These are phyloP conservation scores for Cyclotella sp. DNA, from an alignment of 108 stramenopile genomes.

Conservation along the genomic window DNA sequence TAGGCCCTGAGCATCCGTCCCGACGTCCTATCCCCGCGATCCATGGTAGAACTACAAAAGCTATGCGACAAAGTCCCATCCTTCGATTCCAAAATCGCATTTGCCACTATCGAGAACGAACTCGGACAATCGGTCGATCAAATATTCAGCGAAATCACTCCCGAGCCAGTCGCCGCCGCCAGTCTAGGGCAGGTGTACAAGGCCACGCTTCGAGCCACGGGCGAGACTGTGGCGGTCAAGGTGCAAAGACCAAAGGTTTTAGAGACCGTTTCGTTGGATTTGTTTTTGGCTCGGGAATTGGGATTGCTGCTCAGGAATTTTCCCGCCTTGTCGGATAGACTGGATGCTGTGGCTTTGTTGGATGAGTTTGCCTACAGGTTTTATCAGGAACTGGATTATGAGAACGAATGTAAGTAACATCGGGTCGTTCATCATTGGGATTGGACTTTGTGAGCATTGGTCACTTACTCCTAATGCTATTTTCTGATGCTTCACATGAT, in stretches of 20 bases:
- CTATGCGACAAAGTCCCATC: conserved; percentile 96
- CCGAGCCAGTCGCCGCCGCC: conserved; percentile 95
- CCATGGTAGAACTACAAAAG: conserved; percentile 96
- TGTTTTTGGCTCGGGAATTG: conserved; percentile 87
- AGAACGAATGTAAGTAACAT: conserved; percentile 75
- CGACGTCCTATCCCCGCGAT: conserved; percentile 86
- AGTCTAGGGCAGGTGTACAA: conserved; percentile 93
- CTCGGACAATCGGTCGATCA: conserved; percentile 83
- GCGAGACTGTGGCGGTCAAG: conserved; percentile 93
- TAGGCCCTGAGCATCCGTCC: conserved; percentile 92
- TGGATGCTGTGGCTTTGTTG: conserved; percentile 91
- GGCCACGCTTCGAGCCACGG: conserved; percentile 72
- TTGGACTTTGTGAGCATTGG: background rate
- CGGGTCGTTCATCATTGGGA: background rate
- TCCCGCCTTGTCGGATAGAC: conserved; percentile 69
- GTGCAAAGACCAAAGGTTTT: conserved; percentile 86
- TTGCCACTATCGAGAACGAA: conserved; percentile 89
- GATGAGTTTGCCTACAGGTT: conserved; percentile 95
- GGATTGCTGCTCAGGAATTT: conserved; percentile 81
- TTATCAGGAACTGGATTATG: conserved; percentile 96
- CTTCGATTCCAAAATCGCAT: conserved; percentile 85
- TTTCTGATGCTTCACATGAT: background rate
- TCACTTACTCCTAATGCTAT: too few species aligned
- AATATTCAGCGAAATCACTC: conserved; percentile 87
- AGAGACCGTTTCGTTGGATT: conserved; percentile 92